These are phyloP conservation scores for Pleurotus sapidus DNA, from an alignment of 768 basidiomycete species.

Conservation along the genomic window DNA sequence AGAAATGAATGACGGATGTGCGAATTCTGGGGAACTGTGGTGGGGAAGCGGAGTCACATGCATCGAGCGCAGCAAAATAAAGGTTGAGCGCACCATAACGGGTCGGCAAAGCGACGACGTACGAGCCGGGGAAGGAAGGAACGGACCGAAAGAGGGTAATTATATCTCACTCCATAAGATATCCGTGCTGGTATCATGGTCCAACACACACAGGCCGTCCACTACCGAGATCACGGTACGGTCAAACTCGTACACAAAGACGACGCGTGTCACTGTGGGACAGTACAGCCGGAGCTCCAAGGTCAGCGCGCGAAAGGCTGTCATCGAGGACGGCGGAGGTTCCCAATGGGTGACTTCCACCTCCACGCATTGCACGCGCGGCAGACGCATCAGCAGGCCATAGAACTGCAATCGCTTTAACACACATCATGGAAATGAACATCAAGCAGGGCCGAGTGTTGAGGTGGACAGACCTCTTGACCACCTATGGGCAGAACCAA, in stretches of 20 bases:
- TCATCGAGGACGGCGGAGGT: slow-evolving; percentile 48
- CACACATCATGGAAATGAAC: not conserved
- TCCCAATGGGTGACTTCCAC: slow-evolving; percentile 67
- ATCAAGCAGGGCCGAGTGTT: slow-evolving; percentile 7
- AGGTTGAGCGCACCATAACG: not conserved
- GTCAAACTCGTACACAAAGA: slow-evolving; percentile 67
- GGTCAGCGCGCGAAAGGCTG: slow-evolving; percentile 57
- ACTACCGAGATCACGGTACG: slow-evolving; percentile 43
- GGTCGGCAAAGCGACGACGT: not conserved
- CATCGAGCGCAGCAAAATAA: not conserved
- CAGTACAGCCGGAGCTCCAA: slow-evolving; percentile 62
- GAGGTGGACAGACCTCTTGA: slow-evolving; percentile 36
- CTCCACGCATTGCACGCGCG: slow-evolving; percentile 51
- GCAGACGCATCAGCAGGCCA: slow-evolving; percentile 52
- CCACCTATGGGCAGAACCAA: slow-evolving; percentile 60
- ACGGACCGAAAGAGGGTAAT: not conserved
- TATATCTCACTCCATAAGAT: slow-evolving; percentile 31
- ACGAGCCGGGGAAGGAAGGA: not conserved
- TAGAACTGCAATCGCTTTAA: slow-evolving; percentile 63
- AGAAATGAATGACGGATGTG: not conserved
- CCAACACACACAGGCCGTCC: slow-evolving; percentile 32
- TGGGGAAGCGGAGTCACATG: too few species aligned
- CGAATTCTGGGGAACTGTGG: not conserved
- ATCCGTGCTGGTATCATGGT: slow-evolving; percentile 25
- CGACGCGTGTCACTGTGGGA: slow-evolving; percentile 43